These are phyloP conservation scores for Uronychia binucleata DNA, from an alignment of 73 alveolate genomes.

Conservation along the genomic window DNA sequence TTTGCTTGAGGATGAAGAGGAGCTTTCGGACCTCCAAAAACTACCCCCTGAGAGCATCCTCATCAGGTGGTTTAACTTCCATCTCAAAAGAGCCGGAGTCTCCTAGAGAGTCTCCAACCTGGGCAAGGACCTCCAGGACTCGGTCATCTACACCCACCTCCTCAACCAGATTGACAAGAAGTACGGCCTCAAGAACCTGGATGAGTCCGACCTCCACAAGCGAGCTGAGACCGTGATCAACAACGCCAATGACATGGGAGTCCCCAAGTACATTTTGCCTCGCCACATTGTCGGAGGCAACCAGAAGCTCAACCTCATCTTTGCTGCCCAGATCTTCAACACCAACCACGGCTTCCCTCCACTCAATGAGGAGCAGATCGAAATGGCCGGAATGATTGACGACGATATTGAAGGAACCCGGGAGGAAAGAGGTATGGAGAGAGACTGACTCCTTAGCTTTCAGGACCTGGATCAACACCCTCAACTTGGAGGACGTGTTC, in stretches of 20 bases:
- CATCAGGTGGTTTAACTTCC: conserved; percentile 95
- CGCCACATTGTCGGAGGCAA: conserved; percentile 83
- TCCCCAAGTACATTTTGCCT: conserved; percentile 86
- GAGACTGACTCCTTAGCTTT: too few species aligned
- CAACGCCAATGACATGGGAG: conserved; percentile 85
- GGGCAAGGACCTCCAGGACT: conserved; percentile 77
- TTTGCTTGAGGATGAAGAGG: conserved; percentile 86
- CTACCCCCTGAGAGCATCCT: conserved; percentile 90
- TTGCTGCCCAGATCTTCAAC: conserved; percentile 93
- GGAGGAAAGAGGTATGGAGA: conserved; percentile 98
- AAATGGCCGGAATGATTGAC: conserved; percentile 78
- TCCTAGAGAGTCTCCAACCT: conserved; percentile 76
- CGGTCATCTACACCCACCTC: conserved; percentile 21
- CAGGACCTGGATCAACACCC: conserved; percentile 96
- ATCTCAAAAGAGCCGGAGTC: conserved; percentile 79
- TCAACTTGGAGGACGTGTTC: conserved; percentile 81
- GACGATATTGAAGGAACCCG: conserved; percentile 93
- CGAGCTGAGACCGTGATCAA: conserved; percentile 82
- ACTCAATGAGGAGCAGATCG: conserved; percentile 48
- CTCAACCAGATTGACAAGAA: conserved; percentile 81
- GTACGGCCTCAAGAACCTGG: conserved; percentile 76
- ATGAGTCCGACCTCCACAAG: conserved; percentile 65
- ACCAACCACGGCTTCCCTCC: conserved; percentile 90
- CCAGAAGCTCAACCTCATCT: conserved; percentile 85
- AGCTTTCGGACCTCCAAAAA: conserved; percentile 83